A percentile compares a stretch with the other conserved stretches of the same genome.
These are phyloP conservation scores for Acaromyces ingoldii DNA, from an alignment of 1,284 basidiomycete genomes.

Conservation along the genomic window DNA sequence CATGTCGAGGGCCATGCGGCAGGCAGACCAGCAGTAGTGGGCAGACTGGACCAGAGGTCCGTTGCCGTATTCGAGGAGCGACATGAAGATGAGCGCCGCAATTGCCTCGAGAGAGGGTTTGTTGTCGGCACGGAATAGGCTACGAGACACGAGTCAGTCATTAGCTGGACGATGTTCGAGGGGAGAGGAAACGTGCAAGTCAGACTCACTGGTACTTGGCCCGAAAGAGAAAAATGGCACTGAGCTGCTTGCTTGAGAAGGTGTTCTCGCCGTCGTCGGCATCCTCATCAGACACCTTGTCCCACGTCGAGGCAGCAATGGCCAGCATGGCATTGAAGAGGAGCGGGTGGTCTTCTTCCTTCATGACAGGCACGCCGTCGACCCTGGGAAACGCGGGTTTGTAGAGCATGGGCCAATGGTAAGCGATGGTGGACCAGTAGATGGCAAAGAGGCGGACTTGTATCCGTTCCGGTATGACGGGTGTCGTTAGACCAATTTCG, in stretches of 20 bases:
- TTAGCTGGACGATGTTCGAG: neutral
- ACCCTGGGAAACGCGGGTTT: conserved; percentile 17
- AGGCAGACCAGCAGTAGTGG: conserved; percentile 25
- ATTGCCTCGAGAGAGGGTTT: conserved; percentile 31
- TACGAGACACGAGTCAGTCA: neutral
- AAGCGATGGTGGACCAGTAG: conserved; percentile 25
- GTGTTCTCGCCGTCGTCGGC: neutral
- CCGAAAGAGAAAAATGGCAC: conserved; percentile 29
- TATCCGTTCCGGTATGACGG: too few relatives aligned
- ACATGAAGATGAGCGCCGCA: conserved; percentile 34
- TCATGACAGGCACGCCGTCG: conserved; percentile 17
- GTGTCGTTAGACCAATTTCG: too few relatives aligned
- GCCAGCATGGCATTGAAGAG: conserved; percentile 30
- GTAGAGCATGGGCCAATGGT: conserved; percentile 32
- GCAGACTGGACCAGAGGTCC: conserved; percentile 27
- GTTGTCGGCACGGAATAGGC: conserved; percentile 26
- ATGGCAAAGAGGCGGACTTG: conserved; percentile 27
- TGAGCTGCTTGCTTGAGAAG: conserved; percentile 6
- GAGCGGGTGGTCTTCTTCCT: conserved; percentile 28
- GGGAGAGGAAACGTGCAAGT: neutral
- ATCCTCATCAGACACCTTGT: conserved; percentile 7
- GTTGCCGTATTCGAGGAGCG: conserved; percentile 31
- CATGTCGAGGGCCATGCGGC: conserved; percentile 33
- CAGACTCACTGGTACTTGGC: conserved; percentile 22
- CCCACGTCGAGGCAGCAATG: conserved; percentile 26